Percentiles rank a stretch among this genome's conserved stretches.
These are phyloP conservation scores for Xylariaceae sp. DNA, from an alignment of 2,329 filamentous ascomycete species.

Conservation along the genomic window DNA sequence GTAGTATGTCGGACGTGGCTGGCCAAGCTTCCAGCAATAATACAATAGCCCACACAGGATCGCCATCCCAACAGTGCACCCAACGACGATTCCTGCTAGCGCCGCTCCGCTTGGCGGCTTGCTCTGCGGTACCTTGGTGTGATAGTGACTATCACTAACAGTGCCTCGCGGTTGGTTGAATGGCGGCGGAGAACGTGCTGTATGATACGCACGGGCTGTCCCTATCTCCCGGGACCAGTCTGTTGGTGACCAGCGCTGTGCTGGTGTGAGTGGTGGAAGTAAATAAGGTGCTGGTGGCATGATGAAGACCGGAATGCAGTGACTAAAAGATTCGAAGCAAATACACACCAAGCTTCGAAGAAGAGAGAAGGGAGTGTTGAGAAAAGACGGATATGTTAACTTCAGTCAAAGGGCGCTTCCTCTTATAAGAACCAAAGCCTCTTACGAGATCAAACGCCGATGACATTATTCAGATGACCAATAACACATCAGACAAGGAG, in stretches of 20 bases:
- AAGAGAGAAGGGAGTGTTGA: background rate
- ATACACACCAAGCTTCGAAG: too few relatives aligned
- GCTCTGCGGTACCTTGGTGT: background rate
- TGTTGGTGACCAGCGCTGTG: background rate
- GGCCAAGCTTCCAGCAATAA: conserved; percentile 14
- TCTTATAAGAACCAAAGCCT: too few relatives aligned
- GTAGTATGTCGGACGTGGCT: conserved; percentile 22
- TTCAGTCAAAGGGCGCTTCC: too few relatives aligned
- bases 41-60: conserved; percentile 11
- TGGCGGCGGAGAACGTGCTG: background rate
- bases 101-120: background rate
- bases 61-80: conserved; percentile 6
- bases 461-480: too few relatives aligned
- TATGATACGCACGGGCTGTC: background rate
- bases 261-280: background rate
- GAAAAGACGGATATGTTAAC: too few relatives aligned
- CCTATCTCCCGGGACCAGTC: background rate
- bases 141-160: background rate
- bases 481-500: too few relatives aligned
- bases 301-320: background rate
- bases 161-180: background rate
- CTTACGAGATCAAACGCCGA: too few relatives aligned
- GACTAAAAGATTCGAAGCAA: too few relatives aligned
- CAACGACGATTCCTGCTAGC: conserved; percentile 8
- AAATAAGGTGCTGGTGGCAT: conserved; percentile 6